Base-by-base conservation (phyloP, 1,284 basidiomycete species). In the Leccinum griseonigrum region DNA sequence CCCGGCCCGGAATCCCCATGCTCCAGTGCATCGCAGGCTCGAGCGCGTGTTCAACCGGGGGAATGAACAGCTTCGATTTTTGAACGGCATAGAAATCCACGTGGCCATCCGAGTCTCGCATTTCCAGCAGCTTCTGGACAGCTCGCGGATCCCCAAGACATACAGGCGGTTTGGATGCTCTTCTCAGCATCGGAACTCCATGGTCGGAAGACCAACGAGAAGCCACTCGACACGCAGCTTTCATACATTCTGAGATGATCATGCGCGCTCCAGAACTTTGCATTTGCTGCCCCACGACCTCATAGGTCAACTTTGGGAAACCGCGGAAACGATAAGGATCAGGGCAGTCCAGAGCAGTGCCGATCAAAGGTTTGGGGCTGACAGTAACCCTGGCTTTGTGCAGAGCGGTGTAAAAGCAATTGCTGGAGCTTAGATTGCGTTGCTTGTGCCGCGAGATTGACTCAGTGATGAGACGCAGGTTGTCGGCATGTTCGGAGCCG, bases 161-260 rank as follows among this genome's bases (percentile, higher is more conserved):
- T 3, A 75, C 50, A 10, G 85, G 79, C 1, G 78, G 69, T 1
- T 68, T 71, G 34, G 83, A 76, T 1, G 78, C 69, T 18, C 95
- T 86, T 61, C 90, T 91, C 1, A 93, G 72, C 43, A 87, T 79
- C 1, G 91, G 86, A 22, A 98, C 67, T 4, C 79, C 77, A 29
- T 81, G 82, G 16, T 92, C 86, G 22, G 74, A 67, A 58, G 86
- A 86, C 76, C 91, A 96, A 36, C 78, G 77, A 16, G 94, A 97
- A 1, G 91, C 90, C 2, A 90, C 80, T 2, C 91, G 85, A 60
- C 88, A 88, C 0, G 93, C 94, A 14, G 91, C 72, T 67, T 95
- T 89, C 92, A 97, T 97, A 70, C 84, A 79, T 74, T 98, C 95
- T 0, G 88, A 80, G 6, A 99, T 86, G 54, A 95, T 72, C 43